These are phyloP conservation scores for Kurtzmaniella quercitrusa DNA, from an alignment of 1,139 yeast genomes.

Conservation along the genomic window DNA sequence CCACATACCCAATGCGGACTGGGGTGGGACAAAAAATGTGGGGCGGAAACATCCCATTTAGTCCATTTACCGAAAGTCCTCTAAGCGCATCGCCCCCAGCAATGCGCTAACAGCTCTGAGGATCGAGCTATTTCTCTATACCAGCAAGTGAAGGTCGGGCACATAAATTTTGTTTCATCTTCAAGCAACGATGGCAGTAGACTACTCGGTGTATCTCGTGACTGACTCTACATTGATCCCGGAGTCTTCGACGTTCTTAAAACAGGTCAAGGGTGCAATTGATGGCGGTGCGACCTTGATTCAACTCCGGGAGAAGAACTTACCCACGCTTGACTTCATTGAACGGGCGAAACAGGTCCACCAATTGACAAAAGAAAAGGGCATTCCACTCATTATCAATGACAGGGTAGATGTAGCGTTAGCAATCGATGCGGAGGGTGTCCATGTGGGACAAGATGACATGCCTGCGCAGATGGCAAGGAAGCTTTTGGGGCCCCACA, in stretches of 20 bases:
- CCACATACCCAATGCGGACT: background rate
- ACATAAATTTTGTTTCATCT: background rate
- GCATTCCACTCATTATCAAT: conserved; percentile 79
- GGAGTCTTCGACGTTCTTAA: conserved; percentile 49
- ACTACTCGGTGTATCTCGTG: conserved; percentile 70
- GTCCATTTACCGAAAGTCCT: background rate
- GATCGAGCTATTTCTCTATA: background rate
- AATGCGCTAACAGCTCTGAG: background rate
- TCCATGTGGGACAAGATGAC: conserved; percentile 93
- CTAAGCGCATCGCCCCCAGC: background rate
- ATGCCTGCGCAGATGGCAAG: conserved; percentile 65
- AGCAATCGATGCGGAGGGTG: conserved; percentile 87
- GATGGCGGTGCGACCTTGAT: conserved; percentile 74
- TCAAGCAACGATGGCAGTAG: conserved; percentile 22
- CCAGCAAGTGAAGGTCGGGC: background rate
- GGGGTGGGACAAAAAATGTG: background rate
- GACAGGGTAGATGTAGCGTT: conserved; percentile 88
- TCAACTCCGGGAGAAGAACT: conserved; percentile 77
- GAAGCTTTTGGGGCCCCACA: conserved; percentile 61
- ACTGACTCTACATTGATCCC: conserved; percentile 82
- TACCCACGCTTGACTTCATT: conserved; percentile 67
- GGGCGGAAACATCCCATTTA: background rate
- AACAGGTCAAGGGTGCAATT: conserved; percentile 60
- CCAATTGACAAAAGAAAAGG: conserved; percentile 50
- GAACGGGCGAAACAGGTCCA: conserved; percentile 59